Base-by-base conservation (phyloP, 129 eudicot species). In the Erigeron canadensis region DNA sequence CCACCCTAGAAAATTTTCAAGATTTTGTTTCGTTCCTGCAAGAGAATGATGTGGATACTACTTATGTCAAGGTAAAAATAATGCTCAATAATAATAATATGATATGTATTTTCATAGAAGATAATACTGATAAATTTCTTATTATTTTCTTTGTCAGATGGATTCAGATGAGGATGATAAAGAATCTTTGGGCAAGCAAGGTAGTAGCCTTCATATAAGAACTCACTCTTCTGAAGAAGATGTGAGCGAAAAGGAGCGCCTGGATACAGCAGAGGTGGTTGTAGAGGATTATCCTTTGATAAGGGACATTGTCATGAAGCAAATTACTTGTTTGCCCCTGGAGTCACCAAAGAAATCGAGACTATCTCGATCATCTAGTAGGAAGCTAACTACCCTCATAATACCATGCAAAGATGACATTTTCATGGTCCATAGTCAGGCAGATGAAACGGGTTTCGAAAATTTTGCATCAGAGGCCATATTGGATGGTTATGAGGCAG, bases 1-100 rank as follows among this genome's bases (percentile, higher is more conserved):
- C 99, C 18, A 95, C 99, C 1, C 84, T 78, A 53, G 99, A 95
- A 71, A 90, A 90, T 55, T 95, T 95, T 55, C 87, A 87, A 71
- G 96, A 90, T 61, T 90, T 95, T 23, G 44, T 88, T 41, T 82
- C 86, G 3, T 95, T 90, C 65, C 89, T 95, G 10, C 82, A 62
- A 62, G 97, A 90, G 37, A 86, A 90, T 70, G 59, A 80, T 39
- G 88, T 95, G 54, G 96, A 95, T 78, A 86, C 77, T 40, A 70
- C 87, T 10, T 45, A 83, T 58, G 95, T 95, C 60, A 81, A 90
- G 97, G 99, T 94, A 82, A 38, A 68, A 41, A 45, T 59, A 51
- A 50, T 57, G 9, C 40, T 17, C 18, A 17, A 16, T 22, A 1
- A 41, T 16, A 3, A 65, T 53, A 53, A 7, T 67, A 3, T 34